phyloP scores from a whole-genome alignment of 352 stramenopile genomes.

The Thraustotheca clavata region DNA sequence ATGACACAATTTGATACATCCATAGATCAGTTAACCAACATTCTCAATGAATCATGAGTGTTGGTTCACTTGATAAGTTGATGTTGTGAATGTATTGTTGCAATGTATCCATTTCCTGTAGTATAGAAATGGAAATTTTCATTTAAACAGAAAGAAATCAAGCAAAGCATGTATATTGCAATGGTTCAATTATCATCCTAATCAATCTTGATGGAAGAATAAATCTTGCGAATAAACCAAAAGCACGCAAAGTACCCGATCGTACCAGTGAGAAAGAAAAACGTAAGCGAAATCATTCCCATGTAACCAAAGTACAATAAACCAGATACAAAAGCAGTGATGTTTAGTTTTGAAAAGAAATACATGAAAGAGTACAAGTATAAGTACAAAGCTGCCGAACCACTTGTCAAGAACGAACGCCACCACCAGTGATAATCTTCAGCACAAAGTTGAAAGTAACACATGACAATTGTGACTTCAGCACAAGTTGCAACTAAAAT shows the following conservation, averaged over 20 bases:
- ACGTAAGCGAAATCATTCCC: constrained; percentile 93
- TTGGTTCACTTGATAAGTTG: too few relatives aligned
- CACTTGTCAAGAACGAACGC: constrained; percentile 94
- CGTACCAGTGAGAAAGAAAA: constrained; percentile 96
- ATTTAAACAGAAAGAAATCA: too few relatives aligned
- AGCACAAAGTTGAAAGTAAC: constrained; percentile 99
- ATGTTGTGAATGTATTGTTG: too few relatives aligned
- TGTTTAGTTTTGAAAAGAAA: constrained; percentile 96
- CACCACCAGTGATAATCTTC: constrained; percentile 99
- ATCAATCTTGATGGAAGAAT: constrained; percentile 92
- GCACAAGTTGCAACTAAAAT: constrained; percentile 97
- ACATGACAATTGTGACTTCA: constrained; percentile 99
- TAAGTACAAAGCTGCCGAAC: constrained; percentile 94
- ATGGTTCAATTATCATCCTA: too few relatives aligned
- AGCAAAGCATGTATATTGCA: too few relatives aligned
- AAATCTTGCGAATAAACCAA: constrained; percentile 99
- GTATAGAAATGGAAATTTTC: too few relatives aligned
- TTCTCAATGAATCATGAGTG: too few relatives aligned
- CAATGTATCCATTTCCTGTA: too few relatives aligned
- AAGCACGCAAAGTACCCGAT: constrained; percentile 97
- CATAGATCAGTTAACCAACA: too few relatives aligned
- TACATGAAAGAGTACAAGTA: constrained; percentile 99
- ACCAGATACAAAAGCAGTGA: constrained; percentile 88
- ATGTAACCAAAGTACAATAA: constrained; percentile 99
- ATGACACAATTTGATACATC: too few relatives aligned